These are phyloP conservation scores for Rubia tinctorum DNA, from an alignment of 305 asterid species.

Conservation along the genomic window DNA sequence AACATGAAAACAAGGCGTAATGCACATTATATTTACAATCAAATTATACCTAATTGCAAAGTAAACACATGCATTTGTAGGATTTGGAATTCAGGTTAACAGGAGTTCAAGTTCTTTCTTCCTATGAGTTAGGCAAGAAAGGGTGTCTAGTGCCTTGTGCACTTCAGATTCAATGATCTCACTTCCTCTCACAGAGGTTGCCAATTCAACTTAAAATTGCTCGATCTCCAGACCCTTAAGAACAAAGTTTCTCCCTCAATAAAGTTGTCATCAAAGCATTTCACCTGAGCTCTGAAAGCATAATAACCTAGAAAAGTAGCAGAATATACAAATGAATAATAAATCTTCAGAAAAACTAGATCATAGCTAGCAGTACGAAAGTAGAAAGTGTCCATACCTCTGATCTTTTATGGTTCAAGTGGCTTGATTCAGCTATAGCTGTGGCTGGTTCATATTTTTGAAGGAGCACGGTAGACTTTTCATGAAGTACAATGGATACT, in stretches of 20 bases:
- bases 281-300: slow-evolving; percentile 67
- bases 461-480: slow-evolving; percentile 34
- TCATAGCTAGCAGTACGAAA: slow-evolving; percentile 7
- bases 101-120: slow-evolving; percentile 85
- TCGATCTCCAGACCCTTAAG: slow-evolving; percentile 71
- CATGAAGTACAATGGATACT: slow-evolving; percentile 48
- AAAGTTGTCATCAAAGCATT: slow-evolving; percentile 78
- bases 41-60: not conserved
- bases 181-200: slow-evolving; percentile 76
- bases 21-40: not conserved
- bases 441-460: slow-evolving; percentile 34
- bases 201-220: slow-evolving; percentile 91
- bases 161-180: slow-evolving; percentile 82
- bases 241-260: slow-evolving; percentile 80
- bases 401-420: slow-evolving; percentile 30
- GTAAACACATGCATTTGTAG: not conserved
- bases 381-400: slow-evolving; percentile 41
- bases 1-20: not conserved
- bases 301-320: slow-evolving; percentile 43
- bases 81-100: slow-evolving; percentile 34
- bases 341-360: slow-evolving; percentile 3
- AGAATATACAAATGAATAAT: slow-evolving; percentile 2
- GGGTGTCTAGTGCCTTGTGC: slow-evolving; percentile 70
- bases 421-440: slow-evolving; percentile 28
- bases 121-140: slow-evolving; percentile 73